Base-by-base conservation (phyloP, 1,139 yeast genomes). In the Yamadazyma atmosphaerica region DNA sequence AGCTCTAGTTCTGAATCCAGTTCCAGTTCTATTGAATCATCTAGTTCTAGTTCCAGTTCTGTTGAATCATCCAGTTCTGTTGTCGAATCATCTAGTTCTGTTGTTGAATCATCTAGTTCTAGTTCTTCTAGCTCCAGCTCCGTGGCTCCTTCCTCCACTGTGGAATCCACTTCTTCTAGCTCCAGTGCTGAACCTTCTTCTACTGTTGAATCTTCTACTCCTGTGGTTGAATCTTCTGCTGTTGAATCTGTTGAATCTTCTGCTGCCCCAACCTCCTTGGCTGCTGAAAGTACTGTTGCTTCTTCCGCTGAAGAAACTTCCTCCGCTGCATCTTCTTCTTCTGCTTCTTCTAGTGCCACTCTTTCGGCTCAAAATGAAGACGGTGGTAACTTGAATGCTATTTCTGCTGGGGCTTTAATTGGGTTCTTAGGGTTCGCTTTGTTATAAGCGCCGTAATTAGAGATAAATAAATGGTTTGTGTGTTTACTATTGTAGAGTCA, bases 391-490 rank as follows among this genome's bases (percentile, higher is more conserved):
- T 44, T 47, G 40, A 50, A 52, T 37, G 71, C 74, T 37, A 58
- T 74, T 41, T 65, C 77, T 27, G 56, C 74, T 37, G 82, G 81
- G 41, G 61, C 60, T 37, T 46, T 56, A 40, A 55, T 72, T 39
- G 83, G 81, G 55, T 61, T 77, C 40, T 60, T 73, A 27, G 67
- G 71, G 50, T 79, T 77, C 48, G 75, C 77, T 47, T 66, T 77
- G 47, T 59, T 75, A 46, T 74, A 64, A 46, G 42, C 13, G 16
- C n/a, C 22, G 12, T 29, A 17, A 18, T 12, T 30, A 19, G 22
- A 19, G 22, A 19, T 27, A 14, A 10, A 27, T 13, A 27, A 25
- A 25, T 25, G 14, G 23, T 21, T 21, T 10, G 7, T 23, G 22
- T 9, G 22, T 19, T 19, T 6, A 6, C 22, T 19, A 6, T 6